A percentile compares a stretch with the other conserved stretches of the same genome.
Conservation (phyloP, 2,329 filamentous ascomycete genomes). For the Aphanocladium album region DNA sequence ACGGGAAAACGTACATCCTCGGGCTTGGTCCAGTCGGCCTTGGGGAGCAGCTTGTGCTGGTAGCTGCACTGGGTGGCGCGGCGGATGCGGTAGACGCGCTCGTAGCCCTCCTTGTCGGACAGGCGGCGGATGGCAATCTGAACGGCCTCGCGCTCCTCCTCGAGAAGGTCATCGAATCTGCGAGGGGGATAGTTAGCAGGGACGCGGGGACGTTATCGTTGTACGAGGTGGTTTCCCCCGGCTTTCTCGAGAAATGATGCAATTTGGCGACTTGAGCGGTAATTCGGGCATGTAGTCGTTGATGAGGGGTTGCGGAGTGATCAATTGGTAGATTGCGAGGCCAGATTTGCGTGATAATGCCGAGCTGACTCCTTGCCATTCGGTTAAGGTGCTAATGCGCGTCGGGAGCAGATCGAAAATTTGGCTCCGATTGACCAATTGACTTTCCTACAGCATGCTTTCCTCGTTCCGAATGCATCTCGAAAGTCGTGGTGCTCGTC, state of each 20-base stretch:
- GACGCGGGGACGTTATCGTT: background rate
- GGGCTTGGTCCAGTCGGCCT: constrained; percentile 55
- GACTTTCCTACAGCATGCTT: background rate
- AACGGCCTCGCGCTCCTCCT: constrained; percentile 84
- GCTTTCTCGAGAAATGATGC: background rate
- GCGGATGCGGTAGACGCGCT: constrained; percentile 95
- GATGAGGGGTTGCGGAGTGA: no score
- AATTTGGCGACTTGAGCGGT: background rate
- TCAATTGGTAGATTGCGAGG: background rate
- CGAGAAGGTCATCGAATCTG: constrained; percentile 90
- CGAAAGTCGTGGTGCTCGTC: background rate
- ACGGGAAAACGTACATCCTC: constrained; percentile 40
- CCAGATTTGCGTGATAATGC: no score
- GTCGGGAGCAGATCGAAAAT: no score
- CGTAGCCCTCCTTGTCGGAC: constrained; percentile 83
- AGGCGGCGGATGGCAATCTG: constrained; percentile 88
- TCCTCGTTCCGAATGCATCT: background rate
- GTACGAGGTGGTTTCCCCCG: background rate
- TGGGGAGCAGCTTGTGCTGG: constrained; percentile 60
- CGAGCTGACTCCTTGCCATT: background rate
- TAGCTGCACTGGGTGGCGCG: constrained; percentile 78
- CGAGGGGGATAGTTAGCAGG: background rate
- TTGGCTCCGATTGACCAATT: background rate
- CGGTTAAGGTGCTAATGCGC: no score
- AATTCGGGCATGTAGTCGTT: background rate